Evolutionary conservation across 1,139 yeast genomes (phyloP), one percentile per base, ranked within the genome.

Genomic region (Hyphopichia buzzinii): DNA sequence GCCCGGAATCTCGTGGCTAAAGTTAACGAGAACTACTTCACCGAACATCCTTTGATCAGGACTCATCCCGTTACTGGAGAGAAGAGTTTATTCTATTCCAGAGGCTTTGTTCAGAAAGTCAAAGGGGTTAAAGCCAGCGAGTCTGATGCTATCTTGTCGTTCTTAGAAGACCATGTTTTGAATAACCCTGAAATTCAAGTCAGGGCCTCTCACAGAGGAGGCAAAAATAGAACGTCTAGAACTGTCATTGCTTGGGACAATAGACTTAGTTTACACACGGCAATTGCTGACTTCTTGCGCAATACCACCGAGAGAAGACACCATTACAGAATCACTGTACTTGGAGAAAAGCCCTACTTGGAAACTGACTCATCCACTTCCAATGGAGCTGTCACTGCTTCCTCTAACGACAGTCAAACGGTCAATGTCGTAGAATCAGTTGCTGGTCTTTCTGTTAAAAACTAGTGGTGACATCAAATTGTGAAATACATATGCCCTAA

Each of bases 21-120:
- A 36, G 51, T 54, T 13, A 50, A 53, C 35, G 52, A 43, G 7
- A 58, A 52, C 30, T 46, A 48, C 34, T 52, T 45, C 36, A 50
- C 59, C n/a, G 59, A 56, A 35, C 62, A 57, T 38, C 62, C 62
- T 1, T 48, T 57, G 40, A 52, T 57, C 16, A 49, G 61, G 44
- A 55, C 59, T n/a, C 61, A 57, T 33, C 61, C 62, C 1, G 61
- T 55, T 5, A 56, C 61, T 13, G 58, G 59, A 2, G 60, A 54
- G 30, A 57, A 56, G 42, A 42, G 53, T 26, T 42, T 57, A 28
- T 55, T 36, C 42, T 54, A 41, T 34, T 53, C 57, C 8, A 42
- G 58, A 27, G 54, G 44, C 3, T 55, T 57, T 35, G 43, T 47
- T 21, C 57, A 52, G 33, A 46, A 50, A 31, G 47, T 57, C 37